A percentile compares a stretch with the other conserved stretches of the same genome.
Evolutionary conservation across 768 basidiomycete genomes (phyloP).

Genomic region (Amanita pseudoporphyria): DNA sequence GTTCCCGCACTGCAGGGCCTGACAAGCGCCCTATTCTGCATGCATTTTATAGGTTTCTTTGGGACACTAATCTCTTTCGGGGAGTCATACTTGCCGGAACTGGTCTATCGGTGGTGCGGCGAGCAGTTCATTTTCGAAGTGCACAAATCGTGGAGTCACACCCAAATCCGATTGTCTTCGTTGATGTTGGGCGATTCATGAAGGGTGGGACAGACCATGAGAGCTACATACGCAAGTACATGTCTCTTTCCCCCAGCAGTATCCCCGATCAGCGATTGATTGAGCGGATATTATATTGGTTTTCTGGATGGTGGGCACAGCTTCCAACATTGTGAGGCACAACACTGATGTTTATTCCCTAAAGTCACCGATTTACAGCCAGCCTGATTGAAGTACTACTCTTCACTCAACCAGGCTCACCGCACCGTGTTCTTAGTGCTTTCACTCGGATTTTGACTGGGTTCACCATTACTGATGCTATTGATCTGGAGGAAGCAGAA

Average conservation of each 20-base stretch:
- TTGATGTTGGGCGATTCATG: background rate
- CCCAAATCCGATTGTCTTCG: background rate
- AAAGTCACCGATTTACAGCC: too few species aligned
- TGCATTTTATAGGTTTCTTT: too few species aligned
- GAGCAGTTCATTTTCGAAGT: background rate
- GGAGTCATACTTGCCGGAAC: too few species aligned
- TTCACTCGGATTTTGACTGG: background rate
- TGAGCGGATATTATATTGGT: too few species aligned
- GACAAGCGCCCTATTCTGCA: background rate
- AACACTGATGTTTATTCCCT: too few species aligned
- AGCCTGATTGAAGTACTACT: too few species aligned
- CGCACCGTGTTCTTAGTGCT: background rate
- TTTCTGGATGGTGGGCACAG: background rate
- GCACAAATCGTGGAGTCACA: background rate
- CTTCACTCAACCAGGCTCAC: too few species aligned
- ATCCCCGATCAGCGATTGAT: too few species aligned
- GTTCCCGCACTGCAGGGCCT: background rate
- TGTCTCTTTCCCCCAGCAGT: background rate
- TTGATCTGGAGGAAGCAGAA: too few species aligned
- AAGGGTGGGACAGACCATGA: background rate
- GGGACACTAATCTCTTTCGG: background rate
- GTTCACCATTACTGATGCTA: slow-evolving; percentile 2
- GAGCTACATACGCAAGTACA: background rate
- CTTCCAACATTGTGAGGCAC: too few species aligned
- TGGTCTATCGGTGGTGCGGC: background rate